Conservation (phyloP, 1,284 basidiomycete species). For the Fomitopsis pinicola region DNA sequence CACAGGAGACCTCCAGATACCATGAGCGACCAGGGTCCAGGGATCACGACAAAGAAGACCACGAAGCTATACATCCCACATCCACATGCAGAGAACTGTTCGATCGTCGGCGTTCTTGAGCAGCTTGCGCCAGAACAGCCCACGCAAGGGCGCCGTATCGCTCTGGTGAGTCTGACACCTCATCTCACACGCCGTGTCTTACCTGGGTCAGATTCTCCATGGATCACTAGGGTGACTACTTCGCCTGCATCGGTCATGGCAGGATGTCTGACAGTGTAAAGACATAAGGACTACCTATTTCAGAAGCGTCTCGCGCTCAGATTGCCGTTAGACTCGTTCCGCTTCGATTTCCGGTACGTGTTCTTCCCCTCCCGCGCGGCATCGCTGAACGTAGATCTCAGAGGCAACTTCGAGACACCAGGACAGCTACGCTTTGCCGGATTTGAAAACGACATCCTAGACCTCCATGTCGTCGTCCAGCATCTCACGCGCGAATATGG, state of each 20-base stretch:
- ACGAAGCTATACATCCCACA: constrained; percentile 58
- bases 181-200: neutral
- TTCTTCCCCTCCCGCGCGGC: neutral
- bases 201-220: constrained; percentile 56
- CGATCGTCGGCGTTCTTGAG: constrained; percentile 61
- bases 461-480: constrained; percentile 60
- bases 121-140: constrained; percentile 46
- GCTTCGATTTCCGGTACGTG: constrained; percentile 79
- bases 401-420: constrained; percentile 71
- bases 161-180: constrained; percentile 48
- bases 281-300: constrained; percentile 82
- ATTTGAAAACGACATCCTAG: constrained; percentile 55
- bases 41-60: constrained; percentile 30
- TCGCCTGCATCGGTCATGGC: neutral
- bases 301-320: constrained; percentile 65
- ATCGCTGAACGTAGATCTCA: constrained; percentile 21
- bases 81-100: constrained; percentile 38
- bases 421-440: constrained; percentile 59
- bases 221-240: constrained; percentile 65
- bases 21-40: neutral
- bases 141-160: constrained; percentile 57
- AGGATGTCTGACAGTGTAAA: constrained; percentile 26
- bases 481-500: constrained; percentile 54
- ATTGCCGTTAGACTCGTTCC: constrained; percentile 75
- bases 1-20: too few relatives aligned